phyloP scores from a whole-genome alignment of 164 flowering plant genomes.

The Stephania yunnanensis region DNA sequence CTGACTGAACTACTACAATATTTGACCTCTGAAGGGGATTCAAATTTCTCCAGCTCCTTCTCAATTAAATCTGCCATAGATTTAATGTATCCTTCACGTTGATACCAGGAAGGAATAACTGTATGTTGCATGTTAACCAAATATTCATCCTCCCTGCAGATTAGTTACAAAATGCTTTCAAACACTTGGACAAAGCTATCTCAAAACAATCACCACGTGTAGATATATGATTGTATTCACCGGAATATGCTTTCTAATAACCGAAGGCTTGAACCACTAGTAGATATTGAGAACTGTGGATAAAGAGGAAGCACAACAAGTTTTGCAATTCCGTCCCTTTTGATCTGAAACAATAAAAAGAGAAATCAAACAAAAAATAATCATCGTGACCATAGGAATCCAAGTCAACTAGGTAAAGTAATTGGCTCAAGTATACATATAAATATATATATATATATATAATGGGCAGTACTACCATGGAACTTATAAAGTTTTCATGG shows the following conservation, averaged over 20 bases:
- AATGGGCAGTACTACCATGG: too few species aligned
- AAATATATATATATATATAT: too few species aligned
- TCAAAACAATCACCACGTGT: slow-evolving; percentile 5
- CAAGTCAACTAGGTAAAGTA: background rate
- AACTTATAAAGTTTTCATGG: too few species aligned
- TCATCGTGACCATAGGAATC: background rate
- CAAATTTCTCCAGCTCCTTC: slow-evolving; percentile 64
- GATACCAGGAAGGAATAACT: slow-evolving; percentile 98
- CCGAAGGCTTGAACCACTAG: slow-evolving; percentile 98
- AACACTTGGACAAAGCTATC: background rate
- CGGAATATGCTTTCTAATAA: slow-evolving; percentile 88
- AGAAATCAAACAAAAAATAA: background rate
- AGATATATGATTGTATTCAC: slow-evolving; percentile 26
- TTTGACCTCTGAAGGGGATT: slow-evolving; percentile 59
- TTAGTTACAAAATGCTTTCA: slow-evolving; percentile 15
- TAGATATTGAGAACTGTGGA: slow-evolving; percentile 98
- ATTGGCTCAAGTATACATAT: too few species aligned
- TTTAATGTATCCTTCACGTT: slow-evolving; percentile 95
- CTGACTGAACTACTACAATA: background rate
- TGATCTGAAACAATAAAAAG: slow-evolving; percentile 46
- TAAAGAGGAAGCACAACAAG: slow-evolving; percentile 99
- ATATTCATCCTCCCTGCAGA: slow-evolving; percentile 87
- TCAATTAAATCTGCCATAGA: slow-evolving; percentile 90
- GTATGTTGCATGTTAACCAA: slow-evolving; percentile 98
- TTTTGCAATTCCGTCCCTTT: slow-evolving; percentile 75